phyloP scores from a whole-genome alignment of 106 monocot genomes.

The Dioscorea dumetorum region DNA sequence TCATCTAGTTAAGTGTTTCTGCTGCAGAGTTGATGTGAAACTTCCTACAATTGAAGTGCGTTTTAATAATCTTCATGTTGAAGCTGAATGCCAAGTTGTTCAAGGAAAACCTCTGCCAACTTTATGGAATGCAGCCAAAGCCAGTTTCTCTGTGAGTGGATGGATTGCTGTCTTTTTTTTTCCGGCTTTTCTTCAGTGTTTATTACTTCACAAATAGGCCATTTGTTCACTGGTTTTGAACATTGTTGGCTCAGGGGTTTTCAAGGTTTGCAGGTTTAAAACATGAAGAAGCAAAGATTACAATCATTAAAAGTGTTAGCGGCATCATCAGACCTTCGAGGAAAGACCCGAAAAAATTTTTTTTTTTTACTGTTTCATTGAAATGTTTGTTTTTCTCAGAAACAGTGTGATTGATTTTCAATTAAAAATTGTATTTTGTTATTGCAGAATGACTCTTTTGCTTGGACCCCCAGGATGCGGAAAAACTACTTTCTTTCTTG shows the following conservation, averaged over 20 bases:
- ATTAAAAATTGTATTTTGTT: not conserved
- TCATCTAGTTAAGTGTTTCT: not conserved
- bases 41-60: conserved; percentile 61
- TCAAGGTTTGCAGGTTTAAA: conserved; percentile 20
- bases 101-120: conserved; percentile 67
- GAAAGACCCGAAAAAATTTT: conserved; percentile 16
- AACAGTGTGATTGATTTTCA: too few species aligned
- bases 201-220: too few species aligned
- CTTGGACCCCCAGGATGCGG: conserved; percentile 85
- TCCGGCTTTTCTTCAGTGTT: too few species aligned
- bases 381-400: too few species aligned
- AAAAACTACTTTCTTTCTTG: conserved; percentile 58
- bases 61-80: conserved; percentile 43
- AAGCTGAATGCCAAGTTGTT: conserved; percentile 63
- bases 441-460: conserved; percentile 66
- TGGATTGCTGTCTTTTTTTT: too few species aligned
- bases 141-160: conserved; percentile 28
- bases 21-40: conserved; percentile 42
- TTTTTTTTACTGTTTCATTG: too few species aligned
- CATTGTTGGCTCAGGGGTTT: conserved; percentile 24
- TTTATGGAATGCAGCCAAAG: conserved; percentile 43
- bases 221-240: not conserved
- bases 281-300: conserved; percentile 28
- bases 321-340: conserved; percentile 77
- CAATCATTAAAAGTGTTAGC: conserved; percentile 45